Conservation (phyloP, 2,329 filamentous ascomycete genomes). For the Polytolypa hystricis region DNA sequence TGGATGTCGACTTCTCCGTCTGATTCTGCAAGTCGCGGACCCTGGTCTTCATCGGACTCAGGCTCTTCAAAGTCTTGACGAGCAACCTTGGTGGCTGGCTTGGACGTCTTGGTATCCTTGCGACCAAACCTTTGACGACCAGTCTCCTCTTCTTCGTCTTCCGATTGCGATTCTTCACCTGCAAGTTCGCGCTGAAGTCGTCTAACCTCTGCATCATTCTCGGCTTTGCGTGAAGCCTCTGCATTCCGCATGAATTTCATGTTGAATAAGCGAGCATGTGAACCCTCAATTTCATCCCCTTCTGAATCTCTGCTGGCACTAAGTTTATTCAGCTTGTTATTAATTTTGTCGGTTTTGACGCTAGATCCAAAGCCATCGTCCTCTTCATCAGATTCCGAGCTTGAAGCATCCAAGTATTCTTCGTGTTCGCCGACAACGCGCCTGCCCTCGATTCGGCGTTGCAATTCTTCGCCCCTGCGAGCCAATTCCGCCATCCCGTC, state of each 20-base stretch:
- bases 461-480: conserved; percentile 68
- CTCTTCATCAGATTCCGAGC: conserved; percentile 51
- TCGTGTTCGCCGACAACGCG: conserved; percentile 50
- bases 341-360: conserved; percentile 25
- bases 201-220: conserved; percentile 66
- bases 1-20: conserved; percentile 27
- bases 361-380: conserved; percentile 38
- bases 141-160: conserved; percentile 42
- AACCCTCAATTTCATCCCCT: conserved; percentile 28
- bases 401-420: conserved; percentile 38
- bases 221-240: conserved; percentile 63
- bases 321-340: conserved; percentile 35
- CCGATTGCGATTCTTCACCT: conserved; percentile 45
- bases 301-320: conserved; percentile 34
- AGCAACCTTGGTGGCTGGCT: conserved; percentile 19
- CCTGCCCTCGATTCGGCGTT: conserved; percentile 66
- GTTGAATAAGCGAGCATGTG: conserved; percentile 57
- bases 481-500: conserved; percentile 71
- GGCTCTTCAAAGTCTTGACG: conserved; percentile 52
- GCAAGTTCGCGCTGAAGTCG: conserved; percentile 58
- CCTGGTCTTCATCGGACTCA: conserved; percentile 38
- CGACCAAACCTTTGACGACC: conserved; percentile 47
- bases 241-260: conserved; percentile 95
- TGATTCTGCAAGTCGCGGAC: conserved; percentile 7
- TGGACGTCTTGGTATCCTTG: conserved; percentile 20